Base-by-base conservation (phyloP, 2,329 filamentous ascomycete genomes). In the Emergomyces pasteurianus region DNA sequence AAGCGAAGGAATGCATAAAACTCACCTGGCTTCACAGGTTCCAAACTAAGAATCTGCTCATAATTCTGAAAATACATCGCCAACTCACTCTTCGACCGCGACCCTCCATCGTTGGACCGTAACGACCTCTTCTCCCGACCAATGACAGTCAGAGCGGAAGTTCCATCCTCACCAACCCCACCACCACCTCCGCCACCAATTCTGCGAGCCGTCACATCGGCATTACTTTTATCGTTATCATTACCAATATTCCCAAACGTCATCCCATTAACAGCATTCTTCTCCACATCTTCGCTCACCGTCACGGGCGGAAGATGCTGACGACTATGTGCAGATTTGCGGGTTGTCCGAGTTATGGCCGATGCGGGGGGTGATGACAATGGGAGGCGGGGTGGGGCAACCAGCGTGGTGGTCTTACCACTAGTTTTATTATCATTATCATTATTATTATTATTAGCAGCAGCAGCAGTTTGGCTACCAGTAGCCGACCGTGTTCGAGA, bases 31-130 rank as follows among this genome's bases (percentile, higher is more conserved):
- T 92, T 87, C 68, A 87, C 87, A 46, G 86, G 84, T 64, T 90
- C 86, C 71, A 95, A 89, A 64, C 89, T 91, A 75, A 97, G 90
- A 66, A 96, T 84, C 72, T 95, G 90, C 74, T 96, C 92, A 74
- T 96, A 97, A 70, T 95, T 92, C 58, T 89, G 86, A 70, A 97
- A 96, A 76, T 96, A 97, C 55, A 85, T 83, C 43, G 91, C 87
- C 63, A 97, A 81, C 71, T 96, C 92, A 75, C 91, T 96, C 80
- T 95, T 96, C 76, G 91, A 87, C 67, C 90, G 83, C 58, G 87
- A 87, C 12, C 87, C 88, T 68, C 82, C 83, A 71, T 95, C 90
- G 69, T 95, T 89, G 58, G 90, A 95, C 64, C 92, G 84, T 72
- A 96, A 78, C 71, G 90, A 92, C 69, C 92, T 78, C 72, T 83